Evolutionary conservation across 2,329 filamentous ascomycete genomes (phyloP), one percentile per base, ranked within the genome.

Genomic region (Colletotrichum euphorbiae): DNA sequence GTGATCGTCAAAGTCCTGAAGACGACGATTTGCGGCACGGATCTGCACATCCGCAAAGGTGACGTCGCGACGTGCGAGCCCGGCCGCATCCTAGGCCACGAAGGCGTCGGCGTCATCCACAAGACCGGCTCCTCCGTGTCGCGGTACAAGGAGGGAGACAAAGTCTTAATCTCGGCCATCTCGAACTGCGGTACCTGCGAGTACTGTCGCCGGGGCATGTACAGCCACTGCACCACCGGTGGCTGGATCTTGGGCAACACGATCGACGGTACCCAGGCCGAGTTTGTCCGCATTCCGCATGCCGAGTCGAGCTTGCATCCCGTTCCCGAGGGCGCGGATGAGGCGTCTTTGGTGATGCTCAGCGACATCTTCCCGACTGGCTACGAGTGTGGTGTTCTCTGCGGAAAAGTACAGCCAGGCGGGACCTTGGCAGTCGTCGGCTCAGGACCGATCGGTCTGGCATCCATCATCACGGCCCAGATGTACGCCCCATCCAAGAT

Each of bases 251-350:
- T 89, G 2, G 86, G 86, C 19, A 83, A 88, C 71, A 78, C 77
- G 0, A 79, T 83, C 19, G 83, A 87, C 70, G 85, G 85, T 50
- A 87, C 84, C 0, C 85, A 88, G 72, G 86, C 74, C 58, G 74
- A 91, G 74, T 91, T 88, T 68, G 79, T 91, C 21, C 82, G 88
- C 2, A 85, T 91, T 2, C 89, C 89, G 0, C 90, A 87, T 68
- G 89, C 89, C 1, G 89, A 91, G 73, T 90, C 90, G 77, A 91
- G 91, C 67, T 85, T 86, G 7, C 76, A 91, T 28, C 85, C 85
- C 59, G 77, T 91, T 1, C 89, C 89, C 1, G 48, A 71, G 0
- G 80, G 77, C 1, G 79, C 82, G 1, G 80, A 83, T 24, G 79
- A 81, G 46, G 75, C 77, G 2, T 87, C 88, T 0, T 87, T 80